These are phyloP conservation scores for Erigeron philadelphicus DNA, from an alignment of 140 eudicot species.

Conservation along the genomic window DNA sequence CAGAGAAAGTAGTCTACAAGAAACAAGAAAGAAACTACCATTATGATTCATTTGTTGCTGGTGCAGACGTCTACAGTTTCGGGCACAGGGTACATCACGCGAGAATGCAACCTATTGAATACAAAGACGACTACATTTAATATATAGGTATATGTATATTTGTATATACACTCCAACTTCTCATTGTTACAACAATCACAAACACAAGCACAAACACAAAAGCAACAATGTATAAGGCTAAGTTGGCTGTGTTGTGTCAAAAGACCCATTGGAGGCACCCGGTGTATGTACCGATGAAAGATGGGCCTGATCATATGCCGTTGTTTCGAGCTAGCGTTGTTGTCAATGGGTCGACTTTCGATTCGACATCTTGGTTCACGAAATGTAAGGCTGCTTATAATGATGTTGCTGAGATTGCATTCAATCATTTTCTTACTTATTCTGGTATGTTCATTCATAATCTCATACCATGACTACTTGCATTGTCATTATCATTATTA, in stretches of 20 bases:
- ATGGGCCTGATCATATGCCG: conserved; percentile 43
- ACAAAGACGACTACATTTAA: too few species aligned
- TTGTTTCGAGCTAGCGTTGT: conserved; percentile 40
- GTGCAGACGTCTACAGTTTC: too few species aligned
- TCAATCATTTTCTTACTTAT: conserved; percentile 30
- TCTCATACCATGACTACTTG: too few species aligned
- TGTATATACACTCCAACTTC: too few species aligned
- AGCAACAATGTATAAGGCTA: neutral
- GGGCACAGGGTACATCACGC: too few species aligned
- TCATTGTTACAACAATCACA: neutral
- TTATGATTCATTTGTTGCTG: too few species aligned
- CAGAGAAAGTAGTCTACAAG: too few species aligned
- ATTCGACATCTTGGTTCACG: conserved; percentile 14
- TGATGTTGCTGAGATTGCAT: conserved; percentile 42
- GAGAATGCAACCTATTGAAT: too few species aligned
- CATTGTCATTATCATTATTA: too few species aligned
- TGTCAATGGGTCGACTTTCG: conserved; percentile 34
- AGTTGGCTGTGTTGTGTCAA: conserved; percentile 42
- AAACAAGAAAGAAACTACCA: too few species aligned
- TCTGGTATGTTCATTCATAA: neutral
- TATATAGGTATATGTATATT: too few species aligned
- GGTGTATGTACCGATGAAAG: conserved; percentile 24
- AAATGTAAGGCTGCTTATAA: conserved; percentile 34
- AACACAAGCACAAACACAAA: neutral
- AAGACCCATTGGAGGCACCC: conserved; percentile 38